Base-by-base conservation (phyloP, 2,329 filamentous ascomycete species). In the Colletotrichum zoysiae region DNA sequence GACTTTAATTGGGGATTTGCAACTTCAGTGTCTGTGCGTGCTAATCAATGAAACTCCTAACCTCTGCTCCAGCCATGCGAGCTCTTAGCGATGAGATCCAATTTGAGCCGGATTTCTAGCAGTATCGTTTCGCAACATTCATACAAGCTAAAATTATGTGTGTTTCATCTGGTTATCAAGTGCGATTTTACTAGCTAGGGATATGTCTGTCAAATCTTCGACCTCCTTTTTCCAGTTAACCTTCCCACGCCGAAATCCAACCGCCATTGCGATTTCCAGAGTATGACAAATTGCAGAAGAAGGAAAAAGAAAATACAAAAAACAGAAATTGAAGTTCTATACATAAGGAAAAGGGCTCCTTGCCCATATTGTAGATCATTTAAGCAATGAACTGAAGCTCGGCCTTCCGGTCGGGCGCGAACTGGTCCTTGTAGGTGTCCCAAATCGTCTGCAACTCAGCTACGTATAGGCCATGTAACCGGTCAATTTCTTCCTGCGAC, bases 391-490 rank as follows among this genome's bases (percentile, higher is more conserved):
- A 90, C 78, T 91, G 85, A 81, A 95, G 78, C 78, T 95, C 93
- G 67, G 87, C 88, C 70, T 84, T 86, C 50, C 92, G 84, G 35
- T 89, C 84, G 57, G 83, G 84, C 0, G 91, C 88, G 83, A 95
- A 95, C 30, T 89, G 87, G 75, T 94, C 92, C 84, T 95, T 95
- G 86, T 93, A 94, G 46, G 88, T 85, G 63, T 94, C 88, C 91
- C 93, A 96, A 26, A 95, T 83, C 73, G 89, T 87, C 82, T 90
- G 82, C 71, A 96, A 80, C 83, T 95, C 95, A 38, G 87, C 83
- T 1, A 96, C 88, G 81, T 99, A 99, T 75, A 90, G 83, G 30
- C 85, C 86, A 81, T 98, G 96, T 72, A 98, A 85, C 75, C 92
- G 84, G 78, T 97, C 92, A 73, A 98, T 90, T 76, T 97, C 94